Evolutionary conservation across 1,139 yeast genomes (phyloP), one percentile per base, ranked within the genome.

Genomic region (Sugiyamaella xylanicola): DNA sequence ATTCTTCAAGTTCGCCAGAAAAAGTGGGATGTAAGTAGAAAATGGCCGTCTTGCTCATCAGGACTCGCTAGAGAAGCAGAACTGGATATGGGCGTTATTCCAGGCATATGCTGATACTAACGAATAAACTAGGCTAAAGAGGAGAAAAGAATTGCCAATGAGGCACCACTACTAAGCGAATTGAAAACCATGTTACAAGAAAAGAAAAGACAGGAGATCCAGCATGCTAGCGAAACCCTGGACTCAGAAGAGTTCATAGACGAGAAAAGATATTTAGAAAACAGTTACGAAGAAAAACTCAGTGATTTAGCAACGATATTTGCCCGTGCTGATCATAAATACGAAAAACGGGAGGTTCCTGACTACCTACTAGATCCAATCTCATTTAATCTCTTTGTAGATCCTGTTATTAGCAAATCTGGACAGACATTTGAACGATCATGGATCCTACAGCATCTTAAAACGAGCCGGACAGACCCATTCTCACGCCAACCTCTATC

Each of bases 401-500:
- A 79, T 46, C 83, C 83, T 0, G 83, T 79, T 4, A 67, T 79
- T n/a, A 72, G 80, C 13, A 80, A 80, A 11, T 74, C 79, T 21
- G 83, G 83, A 1, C 77, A 75, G 36, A 74, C 82, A 1, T 79
- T 76, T 62, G 83, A 79, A 59, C 71, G 74, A 54, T 59, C 76
- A 0, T 69, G 74, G 65, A 65, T 79, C 25, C 53, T 74, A 48
- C 74, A 73, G 56, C 79, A 77, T 61, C 63, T 79, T 48, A 63
- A 67, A 45, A 70, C 66, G 36, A 69, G 71, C 59, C 70, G 72
- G 7, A 71, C 71, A 39, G 82, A 78, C 59, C 82, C 82, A 3
- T 67, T 77, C 53, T 71, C 79, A 0, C 72, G 81, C 51, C 68
- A 70, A 53, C 73, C 73, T 0, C 62, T 78, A 55, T 65, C 64